Conservation (phyloP, 306 rosid species). For the Vicia villosa region DNA sequence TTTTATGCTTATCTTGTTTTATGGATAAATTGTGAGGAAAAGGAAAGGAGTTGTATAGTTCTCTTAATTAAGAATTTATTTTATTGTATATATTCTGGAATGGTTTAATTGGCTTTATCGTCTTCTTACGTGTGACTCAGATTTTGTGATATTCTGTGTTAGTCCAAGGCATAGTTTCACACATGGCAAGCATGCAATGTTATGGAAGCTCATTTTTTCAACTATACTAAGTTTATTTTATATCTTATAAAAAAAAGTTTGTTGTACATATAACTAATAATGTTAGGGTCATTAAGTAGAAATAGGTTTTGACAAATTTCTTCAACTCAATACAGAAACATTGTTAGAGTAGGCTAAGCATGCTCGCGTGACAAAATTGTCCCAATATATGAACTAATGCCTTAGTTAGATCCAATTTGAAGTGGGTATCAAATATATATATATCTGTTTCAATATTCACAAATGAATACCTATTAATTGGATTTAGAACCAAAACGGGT, state of each 20-base stretch:
- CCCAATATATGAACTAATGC: background rate
- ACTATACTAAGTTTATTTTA: too few species aligned
- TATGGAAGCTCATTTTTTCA: background rate
- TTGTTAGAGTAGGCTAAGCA: background rate
- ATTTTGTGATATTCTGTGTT: conserved; percentile 25
- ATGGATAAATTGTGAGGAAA: conserved; percentile 14
- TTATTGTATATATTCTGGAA: background rate
- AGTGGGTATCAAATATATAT: background rate
- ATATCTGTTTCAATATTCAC: background rate
- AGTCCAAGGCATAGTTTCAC: conserved; percentile 26
- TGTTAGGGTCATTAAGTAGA: background rate
- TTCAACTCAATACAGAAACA: background rate
- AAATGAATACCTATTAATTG: background rate
- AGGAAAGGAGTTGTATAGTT: background rate
- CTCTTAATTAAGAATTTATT: background rate
- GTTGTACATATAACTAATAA: background rate
- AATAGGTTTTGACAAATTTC: background rate
- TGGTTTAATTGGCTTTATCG: background rate
- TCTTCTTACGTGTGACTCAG: background rate
- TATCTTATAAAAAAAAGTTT: too few species aligned
- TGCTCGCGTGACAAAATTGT: background rate
- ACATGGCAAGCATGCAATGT: conserved; percentile 48
- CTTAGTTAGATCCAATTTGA: background rate
- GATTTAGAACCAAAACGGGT: conserved; percentile 31
- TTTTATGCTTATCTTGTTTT: conserved; percentile 24